Conservation (phyloP, 2,329 filamentous ascomycete species). For the Talaromyces funiculosus region DNA sequence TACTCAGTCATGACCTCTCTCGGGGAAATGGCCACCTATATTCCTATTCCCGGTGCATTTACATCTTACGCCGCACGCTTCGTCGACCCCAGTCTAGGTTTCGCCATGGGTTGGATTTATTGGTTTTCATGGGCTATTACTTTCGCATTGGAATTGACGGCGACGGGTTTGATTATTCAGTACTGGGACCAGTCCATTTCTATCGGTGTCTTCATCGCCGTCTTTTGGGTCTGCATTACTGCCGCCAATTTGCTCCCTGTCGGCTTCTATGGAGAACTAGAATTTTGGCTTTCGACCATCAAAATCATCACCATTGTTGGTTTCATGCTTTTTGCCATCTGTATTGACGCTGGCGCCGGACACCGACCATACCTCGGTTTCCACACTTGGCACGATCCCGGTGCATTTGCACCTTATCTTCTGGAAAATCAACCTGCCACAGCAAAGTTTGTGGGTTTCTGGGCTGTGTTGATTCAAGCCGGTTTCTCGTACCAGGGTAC, state of each 20-base stretch:
- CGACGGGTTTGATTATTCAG: conserved; percentile 58
- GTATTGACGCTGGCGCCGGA: conserved; percentile 53
- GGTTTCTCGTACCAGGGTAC: conserved; percentile 53
- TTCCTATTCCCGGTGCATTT: conserved; percentile 71
- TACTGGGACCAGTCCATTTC: conserved; percentile 51
- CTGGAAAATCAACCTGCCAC: conserved; percentile 39
- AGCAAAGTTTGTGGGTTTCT: conserved; percentile 49
- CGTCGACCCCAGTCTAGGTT: conserved; percentile 65
- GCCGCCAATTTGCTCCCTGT: conserved; percentile 46
- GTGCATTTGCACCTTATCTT: conserved; percentile 44
- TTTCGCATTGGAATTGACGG: conserved; percentile 51
- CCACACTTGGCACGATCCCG: conserved; percentile 46
- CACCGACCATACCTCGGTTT: conserved; percentile 47
- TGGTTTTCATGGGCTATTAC: conserved; percentile 58
- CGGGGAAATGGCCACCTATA: conserved; percentile 68
- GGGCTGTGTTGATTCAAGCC: conserved; percentile 46
- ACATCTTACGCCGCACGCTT: conserved; percentile 71
- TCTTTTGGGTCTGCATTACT: conserved; percentile 55
- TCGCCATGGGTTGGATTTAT: conserved; percentile 77
- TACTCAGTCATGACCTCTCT: conserved; percentile 67
- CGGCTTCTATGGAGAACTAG: conserved; percentile 48
- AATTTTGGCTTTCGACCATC: conserved; percentile 50
- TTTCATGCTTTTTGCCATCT: conserved; percentile 48
- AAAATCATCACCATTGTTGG: conserved; percentile 51
- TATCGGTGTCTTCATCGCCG: conserved; percentile 48